Base-by-base conservation (phyloP, 371 early-diverging fungal species). In the Neoconidiobolus thromboides region DNA sequence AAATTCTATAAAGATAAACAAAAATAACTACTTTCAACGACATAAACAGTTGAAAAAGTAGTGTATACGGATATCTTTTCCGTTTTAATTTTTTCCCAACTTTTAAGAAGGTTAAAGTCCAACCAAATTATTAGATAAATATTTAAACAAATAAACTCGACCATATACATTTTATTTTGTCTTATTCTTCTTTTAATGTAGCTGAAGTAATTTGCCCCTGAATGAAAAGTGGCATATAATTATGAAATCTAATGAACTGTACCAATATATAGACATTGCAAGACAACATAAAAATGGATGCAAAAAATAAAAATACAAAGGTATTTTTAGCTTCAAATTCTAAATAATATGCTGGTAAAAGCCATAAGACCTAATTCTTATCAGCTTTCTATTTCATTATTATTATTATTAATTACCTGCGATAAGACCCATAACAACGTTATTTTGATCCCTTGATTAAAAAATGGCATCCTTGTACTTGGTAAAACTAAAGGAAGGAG, bases 271-370 rank as follows among this genome's bases (percentile, higher is more conserved):
- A 82, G 47, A 76, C 73, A 65, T 89, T 84, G 42, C 67, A 65
- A 2, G 68, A 64, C 60, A 84, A 87, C 65, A 93, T 88, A 7
- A 68, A 41, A 0, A 78, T 63, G 5, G 89, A 81, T 10, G 91
- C 76, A 3, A 77, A 49, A 82, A 87, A 93, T 36, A 93, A 62
- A 39, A 62, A 64, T 49, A 76, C 69, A 66, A 90, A 91, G 0
- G 89, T 89, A 62, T 86, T 85, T 61, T 84, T 63, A 0, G 89
- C 92, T 14, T 83, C 72, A 64, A 91, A 89, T 69, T 93, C 94
- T 7, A 95, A 77, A 42, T 75, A 71, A 63, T 87, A 96, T 0
- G 92, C 94, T 55, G 74, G 78, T 5, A 75, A 78, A 41, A 93
- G 73, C 87, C 92, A 93, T 2, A 87, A 43, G 0, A 75, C 93